Evolutionary conservation across 75 land plant species (phyloP), one percentile per base, ranked within the genome.

Genomic region (Adiantum capillusveneris): DNA sequence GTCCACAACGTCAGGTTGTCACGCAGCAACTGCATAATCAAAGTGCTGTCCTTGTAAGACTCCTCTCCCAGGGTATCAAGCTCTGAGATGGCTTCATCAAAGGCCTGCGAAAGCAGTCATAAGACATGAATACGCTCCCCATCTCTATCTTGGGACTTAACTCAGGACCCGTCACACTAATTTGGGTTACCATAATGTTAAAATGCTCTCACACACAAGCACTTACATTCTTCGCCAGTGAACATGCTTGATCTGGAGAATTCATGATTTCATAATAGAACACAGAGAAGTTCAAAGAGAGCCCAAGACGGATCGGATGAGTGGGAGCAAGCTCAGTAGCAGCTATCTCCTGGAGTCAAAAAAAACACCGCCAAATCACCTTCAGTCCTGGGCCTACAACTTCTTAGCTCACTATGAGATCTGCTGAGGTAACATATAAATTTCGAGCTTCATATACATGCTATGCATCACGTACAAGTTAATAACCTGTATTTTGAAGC

Each of bases 271-370:
- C 81, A 21, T 79, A 75, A 66, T 79, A 79, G 61, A 75, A 79
- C 28, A 79, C 75, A 9, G 87, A 84, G 75, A 84, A 80, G 56
- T 84, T 84, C 46, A 84, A 66, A 3, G 87, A 80, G 45, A 84
- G 50, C 16, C 75, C 81, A 17, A 79, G 57, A 50, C 81, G 57
- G 43, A 79, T 70, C 11, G 80, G 81, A 52, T 79, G 81, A n/a
- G 75, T 79, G 17, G 81, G 80, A 28, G 81, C 65, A 48, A 79
- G 39, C 24, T 79, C 81, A 18, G 69, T 56, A 9, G 61, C 20
- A 7, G 81, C 81, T 65, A 76, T 65, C 49, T 79, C 81, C 75
- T 75, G 62, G 28, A 58, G 9, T 34, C 3, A 5, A 34, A 3
- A 34, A 5, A 9, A 34, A 3, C 3, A 3, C 3, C 3, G 9